These are phyloP conservation scores for Kazachstania taianensis DNA, from an alignment of 805 yeast genomes.

Conservation along the genomic window DNA sequence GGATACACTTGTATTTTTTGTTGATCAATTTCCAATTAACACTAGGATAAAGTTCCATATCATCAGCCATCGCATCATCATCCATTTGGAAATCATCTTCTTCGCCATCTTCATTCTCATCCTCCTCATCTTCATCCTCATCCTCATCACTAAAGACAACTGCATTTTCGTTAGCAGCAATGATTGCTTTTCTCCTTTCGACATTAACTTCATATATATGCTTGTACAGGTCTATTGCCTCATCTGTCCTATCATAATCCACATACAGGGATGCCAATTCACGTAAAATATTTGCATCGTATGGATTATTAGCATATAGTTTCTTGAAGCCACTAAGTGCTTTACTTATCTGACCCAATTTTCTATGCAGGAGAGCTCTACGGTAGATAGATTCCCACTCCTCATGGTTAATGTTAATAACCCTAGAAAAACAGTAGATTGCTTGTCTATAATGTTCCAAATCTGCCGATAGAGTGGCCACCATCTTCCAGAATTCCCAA, in stretches of 20 bases:
- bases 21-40: slow-evolving; percentile 24
- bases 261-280: slow-evolving; percentile 47
- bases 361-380: slow-evolving; percentile 57
- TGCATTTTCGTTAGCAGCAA: slow-evolving; percentile 24
- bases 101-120: slow-evolving; percentile 12
- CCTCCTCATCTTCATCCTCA: slow-evolving; percentile 9
- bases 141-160: slow-evolving; percentile 27
- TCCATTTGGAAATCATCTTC: slow-evolving; percentile 8
- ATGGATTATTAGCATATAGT: slow-evolving; percentile 46
- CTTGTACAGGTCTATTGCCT: slow-evolving; percentile 64
- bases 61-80: slow-evolving; percentile 12
- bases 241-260: slow-evolving; percentile 48
- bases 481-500: slow-evolving; percentile 64
- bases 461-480: slow-evolving; percentile 58
- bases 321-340: slow-evolving; percentile 67
- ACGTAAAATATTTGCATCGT: slow-evolving; percentile 47
- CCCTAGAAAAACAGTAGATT: slow-evolving; percentile 63
- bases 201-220: slow-evolving; percentile 53
- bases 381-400: slow-evolving; percentile 50
- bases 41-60: slow-evolving; percentile 20
- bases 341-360: slow-evolving; percentile 54
- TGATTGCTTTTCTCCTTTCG: slow-evolving; percentile 29
- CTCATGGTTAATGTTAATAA: slow-evolving; percentile 40
- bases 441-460: slow-evolving; percentile 69
- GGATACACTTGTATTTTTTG: slow-evolving; percentile 32